These are phyloP conservation scores for Rhytidiadelphus loreus DNA, from an alignment of 225 moss, liverwort and hornwort genomes.

Conservation along the genomic window DNA sequence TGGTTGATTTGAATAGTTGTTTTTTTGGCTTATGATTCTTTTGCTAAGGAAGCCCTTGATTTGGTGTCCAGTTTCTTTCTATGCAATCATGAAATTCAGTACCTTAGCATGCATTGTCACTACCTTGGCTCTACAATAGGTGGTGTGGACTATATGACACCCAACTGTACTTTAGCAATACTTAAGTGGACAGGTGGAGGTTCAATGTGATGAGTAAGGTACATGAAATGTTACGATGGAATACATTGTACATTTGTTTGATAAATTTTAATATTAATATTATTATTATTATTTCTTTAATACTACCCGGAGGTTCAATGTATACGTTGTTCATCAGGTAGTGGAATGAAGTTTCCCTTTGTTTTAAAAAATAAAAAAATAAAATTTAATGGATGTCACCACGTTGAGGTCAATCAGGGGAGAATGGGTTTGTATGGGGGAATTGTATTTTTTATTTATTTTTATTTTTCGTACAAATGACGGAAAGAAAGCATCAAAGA, in stretches of 20 bases:
- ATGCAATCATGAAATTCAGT: background rate
- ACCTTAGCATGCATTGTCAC: background rate
- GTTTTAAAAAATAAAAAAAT: no score
- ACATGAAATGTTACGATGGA: background rate
- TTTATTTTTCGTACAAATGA: background rate
- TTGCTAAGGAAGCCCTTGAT: background rate
- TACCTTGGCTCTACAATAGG: background rate
- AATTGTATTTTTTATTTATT: background rate
- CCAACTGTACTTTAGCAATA: no score
- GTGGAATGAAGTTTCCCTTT: background rate
- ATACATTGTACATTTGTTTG: background rate
- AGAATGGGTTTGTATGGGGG: background rate
- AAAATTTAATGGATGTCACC: background rate
- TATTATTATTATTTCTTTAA: no score
- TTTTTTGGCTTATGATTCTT: background rate
- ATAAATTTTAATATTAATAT: no score
- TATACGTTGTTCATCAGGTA: background rate
- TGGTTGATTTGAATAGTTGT: background rate
- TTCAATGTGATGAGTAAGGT: no score
- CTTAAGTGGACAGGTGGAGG: no score
- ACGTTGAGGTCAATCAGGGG: no score
- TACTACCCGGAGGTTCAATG: background rate
- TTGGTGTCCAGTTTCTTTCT: accelerated
- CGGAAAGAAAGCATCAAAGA: background rate
- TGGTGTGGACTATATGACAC: background rate